These are phyloP conservation scores for Beauveria rudraprayagi DNA, from an alignment of 2,329 filamentous ascomycete genomes.

Conservation along the genomic window DNA sequence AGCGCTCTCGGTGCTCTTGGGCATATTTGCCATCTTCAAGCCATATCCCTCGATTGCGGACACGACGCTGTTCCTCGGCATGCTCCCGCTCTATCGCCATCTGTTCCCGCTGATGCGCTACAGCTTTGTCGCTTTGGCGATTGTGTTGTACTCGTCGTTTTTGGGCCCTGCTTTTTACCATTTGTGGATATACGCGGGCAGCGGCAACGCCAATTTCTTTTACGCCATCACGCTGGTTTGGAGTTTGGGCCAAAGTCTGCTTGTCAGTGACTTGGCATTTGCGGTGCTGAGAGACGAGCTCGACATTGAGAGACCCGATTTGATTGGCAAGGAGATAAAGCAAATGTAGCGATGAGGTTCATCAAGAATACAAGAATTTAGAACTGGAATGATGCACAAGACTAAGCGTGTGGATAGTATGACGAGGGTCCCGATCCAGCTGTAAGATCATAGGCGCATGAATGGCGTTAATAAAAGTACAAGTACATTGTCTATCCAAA, in stretches of 20 bases:
- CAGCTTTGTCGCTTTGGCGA: conserved; percentile 75
- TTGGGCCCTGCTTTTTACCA: conserved; percentile 94
- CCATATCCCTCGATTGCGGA: conserved; percentile 93
- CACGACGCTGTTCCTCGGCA: conserved; percentile 73
- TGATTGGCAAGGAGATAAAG: conserved; percentile 78
- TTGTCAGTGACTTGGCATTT: conserved; percentile 83
- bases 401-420: neutral
- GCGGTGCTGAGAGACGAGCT: conserved; percentile 86
- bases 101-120: conserved; percentile 91
- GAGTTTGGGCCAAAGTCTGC: conserved; percentile 80
- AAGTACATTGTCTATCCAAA: conserved; percentile 13
- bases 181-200: conserved; percentile 96
- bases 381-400: neutral
- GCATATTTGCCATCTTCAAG: conserved; percentile 91
- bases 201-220: conserved; percentile 98
- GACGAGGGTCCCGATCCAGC: neutral
- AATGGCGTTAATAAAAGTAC: neutral
- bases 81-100: conserved; percentile 83
- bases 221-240: conserved; percentile 99
- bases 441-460: neutral
- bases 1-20: conserved; percentile 73
- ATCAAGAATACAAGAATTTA: neutral
- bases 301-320: conserved; percentile 85
- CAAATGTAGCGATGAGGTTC: conserved; percentile 54
- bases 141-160: conserved; percentile 78